Evolutionary conservation across 1,139 yeast species (phyloP).

Genomic region (Yamadazyma triangularis): DNA sequence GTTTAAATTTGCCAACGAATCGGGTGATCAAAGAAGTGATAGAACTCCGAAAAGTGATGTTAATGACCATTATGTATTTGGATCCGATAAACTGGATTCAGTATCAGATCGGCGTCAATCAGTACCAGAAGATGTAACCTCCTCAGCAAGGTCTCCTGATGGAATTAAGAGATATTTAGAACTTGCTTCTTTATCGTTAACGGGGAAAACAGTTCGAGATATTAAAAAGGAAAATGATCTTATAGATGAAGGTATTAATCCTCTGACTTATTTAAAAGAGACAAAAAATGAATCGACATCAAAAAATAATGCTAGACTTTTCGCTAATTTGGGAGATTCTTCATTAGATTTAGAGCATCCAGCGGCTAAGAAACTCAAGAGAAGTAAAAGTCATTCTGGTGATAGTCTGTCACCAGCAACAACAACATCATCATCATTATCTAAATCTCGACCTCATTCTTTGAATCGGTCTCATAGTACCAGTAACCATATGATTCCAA

Average conservation of each 20-base stretch:
- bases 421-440: slow-evolving; percentile 1
- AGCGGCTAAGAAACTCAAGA: slow-evolving; percentile 6
- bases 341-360: slow-evolving; percentile 9
- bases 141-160: too few relatives aligned
- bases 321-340: slow-evolving; percentile 13
- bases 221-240: slow-evolving; percentile 46
- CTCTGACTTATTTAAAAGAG: slow-evolving; percentile 19
- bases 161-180: slow-evolving; percentile 45
- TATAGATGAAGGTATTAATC: slow-evolving; percentile 48
- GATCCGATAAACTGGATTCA: too few relatives aligned
- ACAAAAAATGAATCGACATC: slow-evolving; percentile 5
- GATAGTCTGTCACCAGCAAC: slow-evolving; percentile 2
- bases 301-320: slow-evolving; percentile 9
- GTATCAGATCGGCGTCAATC: not conserved
- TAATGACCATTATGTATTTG: too few relatives aligned
- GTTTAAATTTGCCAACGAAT: not conserved
- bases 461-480: slow-evolving; percentile 16
- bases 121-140: not conserved
- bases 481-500: slow-evolving; percentile 6
- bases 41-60: too few relatives aligned
- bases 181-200: slow-evolving; percentile 49
- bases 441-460: too few relatives aligned
- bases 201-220: slow-evolving; percentile 48
- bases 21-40: not conserved
- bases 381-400: slow-evolving; percentile 12